phyloP scores from a whole-genome alignment of 495 filamentous ascomycete genomes.

The Aspergillus panamensis region DNA sequence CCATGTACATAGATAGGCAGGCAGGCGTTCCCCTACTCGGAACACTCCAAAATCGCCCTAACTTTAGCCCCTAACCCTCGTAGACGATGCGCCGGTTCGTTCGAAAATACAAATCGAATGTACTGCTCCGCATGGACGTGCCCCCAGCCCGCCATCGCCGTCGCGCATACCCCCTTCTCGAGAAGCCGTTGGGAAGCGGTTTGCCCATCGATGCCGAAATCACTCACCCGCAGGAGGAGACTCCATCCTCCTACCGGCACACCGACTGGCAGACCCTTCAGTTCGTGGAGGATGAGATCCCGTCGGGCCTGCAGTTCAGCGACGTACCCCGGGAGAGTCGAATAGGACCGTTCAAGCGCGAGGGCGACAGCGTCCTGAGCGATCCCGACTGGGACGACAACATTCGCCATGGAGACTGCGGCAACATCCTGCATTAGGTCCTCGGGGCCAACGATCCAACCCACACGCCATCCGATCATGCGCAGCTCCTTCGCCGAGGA shows the following conservation, averaged over 20 bases:
- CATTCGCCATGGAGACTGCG: background rate
- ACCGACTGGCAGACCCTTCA: background rate
- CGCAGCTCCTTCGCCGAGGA: background rate
- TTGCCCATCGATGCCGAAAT: background rate
- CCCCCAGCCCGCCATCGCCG: background rate
- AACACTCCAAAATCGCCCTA: background rate
- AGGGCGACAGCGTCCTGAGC: background rate
- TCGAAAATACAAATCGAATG: slow-evolving; percentile 3
- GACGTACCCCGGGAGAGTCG: background rate
- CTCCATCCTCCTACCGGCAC: background rate
- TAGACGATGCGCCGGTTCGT: background rate
- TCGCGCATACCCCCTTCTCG: background rate
- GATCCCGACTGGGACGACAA: background rate
- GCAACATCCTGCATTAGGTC: background rate
- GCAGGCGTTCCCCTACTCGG: background rate
- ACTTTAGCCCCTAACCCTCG: background rate
- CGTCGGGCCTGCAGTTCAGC: background rate
- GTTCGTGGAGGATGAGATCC: background rate
- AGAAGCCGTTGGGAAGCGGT: background rate
- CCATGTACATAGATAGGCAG: no score
- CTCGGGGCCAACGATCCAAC: background rate
- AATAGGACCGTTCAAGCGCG: background rate
- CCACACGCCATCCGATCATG: slow-evolving; percentile 1
- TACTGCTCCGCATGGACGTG: background rate
- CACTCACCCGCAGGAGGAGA: background rate